These are phyloP conservation scores for Nothophaeocryptopus gaeumannii DNA, from an alignment of 2,329 filamentous ascomycete genomes.

Conservation along the genomic window DNA sequence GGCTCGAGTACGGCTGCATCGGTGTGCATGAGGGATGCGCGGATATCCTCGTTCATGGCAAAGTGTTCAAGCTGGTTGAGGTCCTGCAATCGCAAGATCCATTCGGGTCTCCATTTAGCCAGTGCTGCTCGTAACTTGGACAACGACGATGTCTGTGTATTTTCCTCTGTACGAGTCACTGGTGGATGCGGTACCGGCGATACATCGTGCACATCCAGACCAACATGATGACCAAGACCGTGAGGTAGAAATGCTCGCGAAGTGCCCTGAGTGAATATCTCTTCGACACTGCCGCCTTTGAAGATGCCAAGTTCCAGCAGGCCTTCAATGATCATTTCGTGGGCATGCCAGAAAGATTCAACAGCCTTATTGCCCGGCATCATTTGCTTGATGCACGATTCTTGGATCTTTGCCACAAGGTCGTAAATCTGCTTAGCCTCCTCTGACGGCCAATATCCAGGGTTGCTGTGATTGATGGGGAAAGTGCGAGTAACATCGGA, in stretches of 20 bases:
- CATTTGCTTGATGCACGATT: constrained; percentile 68
- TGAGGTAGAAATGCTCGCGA: constrained; percentile 50
- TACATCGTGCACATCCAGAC: constrained; percentile 50
- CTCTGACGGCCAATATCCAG: constrained; percentile 61
- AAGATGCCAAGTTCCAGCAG: constrained; percentile 73
- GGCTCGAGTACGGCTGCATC: constrained; percentile 41
- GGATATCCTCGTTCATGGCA: not conserved
- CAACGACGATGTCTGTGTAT: not conserved
- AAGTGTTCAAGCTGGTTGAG: constrained; percentile 1
- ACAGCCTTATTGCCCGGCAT: constrained; percentile 77
- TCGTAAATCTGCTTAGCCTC: constrained; percentile 73
- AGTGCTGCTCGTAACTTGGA: not conserved
- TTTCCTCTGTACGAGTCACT: not conserved
- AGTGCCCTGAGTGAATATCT: constrained; percentile 43
- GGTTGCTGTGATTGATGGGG: constrained; percentile 56
- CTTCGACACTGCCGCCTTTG: constrained; percentile 52
- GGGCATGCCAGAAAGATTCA: constrained; percentile 72
- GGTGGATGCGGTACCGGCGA: constrained; percentile 33
- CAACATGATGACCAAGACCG: constrained; percentile 50
- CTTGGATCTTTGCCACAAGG: constrained; percentile 81
- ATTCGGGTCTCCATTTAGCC: constrained; percentile 56
- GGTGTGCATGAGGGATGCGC: constrained; percentile 5
- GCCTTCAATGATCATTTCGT: constrained; percentile 76
- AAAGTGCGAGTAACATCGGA: constrained; percentile 88
- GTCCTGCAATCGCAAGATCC: constrained; percentile 71